Evolutionary conservation across 306 rosid genomes (phyloP).

Genomic region (barrel medic (Medicago truncatula)): DNA sequence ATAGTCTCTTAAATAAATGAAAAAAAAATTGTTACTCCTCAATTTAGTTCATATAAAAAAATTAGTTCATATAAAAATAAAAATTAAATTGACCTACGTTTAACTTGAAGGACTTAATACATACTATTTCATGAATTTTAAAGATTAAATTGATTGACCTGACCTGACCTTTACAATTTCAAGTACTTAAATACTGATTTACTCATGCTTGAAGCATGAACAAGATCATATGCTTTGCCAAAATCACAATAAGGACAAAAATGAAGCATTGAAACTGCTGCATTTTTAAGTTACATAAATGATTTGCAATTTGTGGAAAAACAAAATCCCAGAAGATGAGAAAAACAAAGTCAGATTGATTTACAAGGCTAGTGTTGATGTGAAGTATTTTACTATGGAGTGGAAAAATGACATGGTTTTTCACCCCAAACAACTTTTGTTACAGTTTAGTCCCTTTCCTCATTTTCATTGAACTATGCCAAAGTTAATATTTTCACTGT

Average conservation of each 20-base stretch:
- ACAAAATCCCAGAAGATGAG: not conserved
- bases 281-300: not conserved
- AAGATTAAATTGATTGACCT: not conserved
- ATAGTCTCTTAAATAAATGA: no score
- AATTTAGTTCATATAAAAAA: no score
- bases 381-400: constrained; percentile 60
- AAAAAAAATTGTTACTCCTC: no score
- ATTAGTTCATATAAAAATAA: no score
- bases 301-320: not conserved
- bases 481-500: constrained; percentile 51
- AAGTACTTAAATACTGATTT: not conserved
- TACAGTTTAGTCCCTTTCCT: constrained; percentile 33
- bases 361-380: constrained; percentile 41
- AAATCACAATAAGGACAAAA: constrained; percentile 12
- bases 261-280: constrained; percentile 3
- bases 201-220: not conserved
- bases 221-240: constrained; percentile 11
- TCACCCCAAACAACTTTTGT: constrained; percentile 36
- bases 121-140: not conserved
- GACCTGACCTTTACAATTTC: not conserved
- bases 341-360: constrained; percentile 34
- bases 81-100: no score
- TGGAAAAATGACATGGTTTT: constrained; percentile 21
- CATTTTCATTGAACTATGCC: constrained; percentile 38
- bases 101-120: no score